Conservation (phyloP, 2,329 filamentous ascomycete species). For the Xylariaceae sp. region DNA sequence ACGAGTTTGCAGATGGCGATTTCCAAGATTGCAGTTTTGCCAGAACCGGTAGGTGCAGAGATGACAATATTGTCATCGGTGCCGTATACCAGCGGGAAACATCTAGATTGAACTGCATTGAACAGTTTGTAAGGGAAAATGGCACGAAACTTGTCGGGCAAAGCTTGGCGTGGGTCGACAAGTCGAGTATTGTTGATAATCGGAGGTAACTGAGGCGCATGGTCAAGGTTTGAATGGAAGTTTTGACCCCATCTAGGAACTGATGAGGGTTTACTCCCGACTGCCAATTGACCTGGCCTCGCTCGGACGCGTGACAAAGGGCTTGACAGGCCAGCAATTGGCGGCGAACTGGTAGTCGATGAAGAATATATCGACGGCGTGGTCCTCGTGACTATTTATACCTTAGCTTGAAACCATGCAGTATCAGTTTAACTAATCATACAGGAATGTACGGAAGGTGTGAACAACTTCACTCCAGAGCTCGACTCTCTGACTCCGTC, state of each 20-base stretch:
- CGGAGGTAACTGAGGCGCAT: slow-evolving; percentile 30
- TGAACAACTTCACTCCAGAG: slow-evolving; percentile 3
- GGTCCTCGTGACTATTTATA: slow-evolving; percentile 13
- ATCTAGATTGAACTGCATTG: slow-evolving; percentile 80
- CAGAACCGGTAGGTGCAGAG: slow-evolving; percentile 78
- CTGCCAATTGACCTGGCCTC: slow-evolving; percentile 15
- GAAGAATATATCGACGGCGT: slow-evolving; percentile 16
- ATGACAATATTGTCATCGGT: slow-evolving; percentile 74
- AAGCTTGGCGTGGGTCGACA: slow-evolving; percentile 41
- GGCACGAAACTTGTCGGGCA: slow-evolving; percentile 66
- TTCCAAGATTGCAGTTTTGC: slow-evolving; percentile 79
- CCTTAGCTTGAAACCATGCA: slow-evolving; percentile 10
- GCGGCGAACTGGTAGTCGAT: slow-evolving; percentile 23
- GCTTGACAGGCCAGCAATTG: slow-evolving; percentile 23
- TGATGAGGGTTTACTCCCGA: slow-evolving; percentile 5
- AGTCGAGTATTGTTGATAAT: slow-evolving; percentile 38
- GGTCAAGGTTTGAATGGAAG: slow-evolving; percentile 22
- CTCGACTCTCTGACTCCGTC: too few species aligned
- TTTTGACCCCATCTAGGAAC: slow-evolving; percentile 19
- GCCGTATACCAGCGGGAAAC: slow-evolving; percentile 63
- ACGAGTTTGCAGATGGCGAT: slow-evolving; percentile 74
- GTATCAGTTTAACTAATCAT: slow-evolving; percentile 3
- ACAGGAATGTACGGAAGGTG: slow-evolving; percentile 22
- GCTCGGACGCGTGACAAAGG: slow-evolving; percentile 23
- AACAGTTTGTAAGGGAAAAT: slow-evolving; percentile 72